Evolutionary conservation across 257 asterid genomes (phyloP), one percentile per base, ranked within the genome.

Genomic region (Primulina tabacum): DNA sequence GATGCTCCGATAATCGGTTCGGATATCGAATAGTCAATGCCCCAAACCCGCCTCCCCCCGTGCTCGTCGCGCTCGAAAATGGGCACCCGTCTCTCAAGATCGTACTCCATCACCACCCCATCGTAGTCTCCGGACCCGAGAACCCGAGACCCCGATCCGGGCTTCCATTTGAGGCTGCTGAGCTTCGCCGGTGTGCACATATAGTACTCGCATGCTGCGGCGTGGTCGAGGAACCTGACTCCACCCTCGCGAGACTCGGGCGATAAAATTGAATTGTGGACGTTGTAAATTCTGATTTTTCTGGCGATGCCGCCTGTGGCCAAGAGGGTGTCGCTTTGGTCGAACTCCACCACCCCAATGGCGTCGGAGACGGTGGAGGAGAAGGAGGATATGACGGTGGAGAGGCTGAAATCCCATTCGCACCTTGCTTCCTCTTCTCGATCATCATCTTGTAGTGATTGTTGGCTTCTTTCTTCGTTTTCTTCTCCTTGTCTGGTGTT

Each of bases 41-140:
- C 85, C 96, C 96, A 92, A 0, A 92, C 92, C 70, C 98, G 89
- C 71, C 89, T 60, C 0, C 98, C 98, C 0, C 97, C 97, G 57
- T 92, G 98, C 85, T 92, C 98, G 80, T 92, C 98, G 7, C 98
- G 80, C 84, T 92, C 98, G 73, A 90, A 92, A 6, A 88, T 73
- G 2, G 98, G 90, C 50, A 87, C 80, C 67, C 84, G 88, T 26
- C 69, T 82, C 69, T 92, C 95, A 3, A 92, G 83, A 47, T 92
- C 98, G 37, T 92, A 88, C 68, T 92, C 98, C 95, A 59, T 86
- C 0, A 92, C 87, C 0, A 87, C 98, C 10, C 98, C 98, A 50
- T 92, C 98, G 29, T 87, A 92, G 69, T 92, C 98, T 0, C 91
- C 98, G 20, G 98, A 85, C 12, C 98, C 98, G 16, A 92, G 56